Evolutionary conservation across 345 rosid species (phyloP).

Genomic region (Triadica sebifera): DNA sequence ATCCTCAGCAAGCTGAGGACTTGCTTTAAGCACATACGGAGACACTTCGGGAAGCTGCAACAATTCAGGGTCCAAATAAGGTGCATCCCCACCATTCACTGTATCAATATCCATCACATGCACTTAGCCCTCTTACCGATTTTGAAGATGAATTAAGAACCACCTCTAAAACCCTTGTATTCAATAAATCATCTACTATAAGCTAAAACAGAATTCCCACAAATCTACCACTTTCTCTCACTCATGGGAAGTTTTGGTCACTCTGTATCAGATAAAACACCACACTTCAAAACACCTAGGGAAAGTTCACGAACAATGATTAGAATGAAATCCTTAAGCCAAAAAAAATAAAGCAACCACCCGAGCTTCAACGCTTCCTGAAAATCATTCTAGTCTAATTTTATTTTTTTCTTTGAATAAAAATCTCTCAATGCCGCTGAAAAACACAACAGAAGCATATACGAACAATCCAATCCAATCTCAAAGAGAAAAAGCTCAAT

Average conservation of each 20-base stretch:
- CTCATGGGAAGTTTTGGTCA: background rate
- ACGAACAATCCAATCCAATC: background rate
- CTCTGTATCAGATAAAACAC: background rate
- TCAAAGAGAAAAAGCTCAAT: background rate
- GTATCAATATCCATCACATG: slow-evolving; percentile 29
- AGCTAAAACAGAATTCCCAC: background rate
- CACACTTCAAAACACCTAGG: background rate
- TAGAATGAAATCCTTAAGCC: background rate
- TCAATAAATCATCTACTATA: too few relatives aligned
- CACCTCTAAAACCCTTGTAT: slow-evolving; percentile 9
- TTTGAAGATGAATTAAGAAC: background rate
- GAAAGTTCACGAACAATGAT: background rate
- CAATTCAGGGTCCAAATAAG: slow-evolving; percentile 54
- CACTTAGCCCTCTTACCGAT: background rate
- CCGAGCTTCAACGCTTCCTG: background rate
- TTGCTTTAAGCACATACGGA: slow-evolving; percentile 48
- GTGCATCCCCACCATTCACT: slow-evolving; percentile 28
- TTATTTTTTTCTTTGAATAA: too few relatives aligned
- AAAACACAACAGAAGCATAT: background rate
- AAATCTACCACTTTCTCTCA: background rate
- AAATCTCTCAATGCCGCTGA: too few relatives aligned
- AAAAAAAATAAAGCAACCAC: background rate
- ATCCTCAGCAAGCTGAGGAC: slow-evolving; percentile 50
- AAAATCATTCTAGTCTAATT: background rate
- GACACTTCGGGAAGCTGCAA: slow-evolving; percentile 74